Evolutionary conservation across 441 rosid species (phyloP), one percentile per base, ranked within the genome.

Genomic region (Euphorbia corollata): DNA sequence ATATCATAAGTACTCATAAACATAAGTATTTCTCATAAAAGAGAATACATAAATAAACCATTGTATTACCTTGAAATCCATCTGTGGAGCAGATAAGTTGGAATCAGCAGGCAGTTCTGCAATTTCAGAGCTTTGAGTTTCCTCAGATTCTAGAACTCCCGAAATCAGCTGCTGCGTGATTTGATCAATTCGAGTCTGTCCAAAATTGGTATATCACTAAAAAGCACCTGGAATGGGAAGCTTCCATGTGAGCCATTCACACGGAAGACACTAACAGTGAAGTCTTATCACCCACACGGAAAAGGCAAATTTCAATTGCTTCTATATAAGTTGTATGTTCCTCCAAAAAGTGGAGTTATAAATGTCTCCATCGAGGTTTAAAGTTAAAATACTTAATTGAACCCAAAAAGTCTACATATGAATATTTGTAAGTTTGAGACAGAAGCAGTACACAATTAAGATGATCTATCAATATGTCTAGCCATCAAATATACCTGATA

Each of bases 121-220:
- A 43, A 67, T 65, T 43, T 75, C 70, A 3, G 77, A 68, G 59
- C 59, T 81, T 74, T 67, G 59, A 64, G 57, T 68, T 63, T 70
- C 79, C 69, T 63, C 78, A 23, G 71, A 68, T 70, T 86, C 85
- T 58, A 76, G 72, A 72, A 53, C 73, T 80, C 88, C 88, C 0
- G 82, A 85, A 65, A 80, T 81, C 81, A 93, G 80, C 77, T 72
- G 89, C 45, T 74, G 81, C 0, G 72, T 71, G 60, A 93, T 87
- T 74, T 93, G 97, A 79, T 84, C 90, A 74, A 91, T 78, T 56
- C 99, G 92, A 84, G 86, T 89, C 99, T 91, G 96, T 86, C 83
- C 91, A 85, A 85, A 83, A 83, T 83, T 78, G 71, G 80, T 71
- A 81, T 78, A 82, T 89, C 89, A 85, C 89, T 87, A 79, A 88